phyloP scores from a whole-genome alignment of 1,284 basidiomycete genomes.

The Cryptococcus sp. region DNA sequence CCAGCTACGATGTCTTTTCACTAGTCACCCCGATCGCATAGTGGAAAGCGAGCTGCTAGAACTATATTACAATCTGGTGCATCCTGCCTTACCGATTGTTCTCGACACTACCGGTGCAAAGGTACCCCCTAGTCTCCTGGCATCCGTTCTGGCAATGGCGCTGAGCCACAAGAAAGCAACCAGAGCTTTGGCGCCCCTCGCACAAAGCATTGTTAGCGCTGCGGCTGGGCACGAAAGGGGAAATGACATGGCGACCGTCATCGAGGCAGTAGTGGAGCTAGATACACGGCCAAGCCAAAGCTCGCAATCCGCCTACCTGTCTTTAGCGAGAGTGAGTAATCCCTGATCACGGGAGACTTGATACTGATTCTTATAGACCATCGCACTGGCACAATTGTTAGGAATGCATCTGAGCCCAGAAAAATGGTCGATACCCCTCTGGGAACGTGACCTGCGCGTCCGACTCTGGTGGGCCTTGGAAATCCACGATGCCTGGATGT shows the following conservation, averaged over 20 bases:
- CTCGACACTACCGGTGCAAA: slow-evolving; percentile 9
- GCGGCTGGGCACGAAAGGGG: slow-evolving; percentile 6
- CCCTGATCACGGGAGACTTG: background rate
- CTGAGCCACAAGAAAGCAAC: slow-evolving; percentile 19
- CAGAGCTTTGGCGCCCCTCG: slow-evolving; percentile 16
- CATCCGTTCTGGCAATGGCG: slow-evolving; percentile 20
- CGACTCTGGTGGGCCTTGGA: slow-evolving; percentile 34
- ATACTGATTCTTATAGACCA: slow-evolving; percentile 16
- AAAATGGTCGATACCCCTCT: slow-evolving; percentile 28
- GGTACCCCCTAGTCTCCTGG: slow-evolving; percentile 22
- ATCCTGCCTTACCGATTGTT: slow-evolving; percentile 26
- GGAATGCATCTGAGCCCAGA: slow-evolving; percentile 31
- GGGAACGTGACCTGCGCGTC: slow-evolving; percentile 28
- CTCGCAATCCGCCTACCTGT: slow-evolving; percentile 19
- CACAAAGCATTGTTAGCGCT: slow-evolving; percentile 5
- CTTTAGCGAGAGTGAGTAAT: slow-evolving; percentile 29
- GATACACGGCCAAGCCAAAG: slow-evolving; percentile 16
- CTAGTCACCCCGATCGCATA: slow-evolving; percentile 13
- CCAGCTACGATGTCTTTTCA: slow-evolving; percentile 16
- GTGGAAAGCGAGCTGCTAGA: slow-evolving; percentile 11
- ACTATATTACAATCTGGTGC: slow-evolving; percentile 18
- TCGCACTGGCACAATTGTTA: slow-evolving; percentile 36
- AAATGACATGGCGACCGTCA: slow-evolving; percentile 20
- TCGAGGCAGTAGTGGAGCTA: slow-evolving; percentile 18
- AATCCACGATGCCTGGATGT: slow-evolving; percentile 39